Conservation (phyloP, 768 basidiomycete genomes). For the Tricholoma furcatifolium region DNA sequence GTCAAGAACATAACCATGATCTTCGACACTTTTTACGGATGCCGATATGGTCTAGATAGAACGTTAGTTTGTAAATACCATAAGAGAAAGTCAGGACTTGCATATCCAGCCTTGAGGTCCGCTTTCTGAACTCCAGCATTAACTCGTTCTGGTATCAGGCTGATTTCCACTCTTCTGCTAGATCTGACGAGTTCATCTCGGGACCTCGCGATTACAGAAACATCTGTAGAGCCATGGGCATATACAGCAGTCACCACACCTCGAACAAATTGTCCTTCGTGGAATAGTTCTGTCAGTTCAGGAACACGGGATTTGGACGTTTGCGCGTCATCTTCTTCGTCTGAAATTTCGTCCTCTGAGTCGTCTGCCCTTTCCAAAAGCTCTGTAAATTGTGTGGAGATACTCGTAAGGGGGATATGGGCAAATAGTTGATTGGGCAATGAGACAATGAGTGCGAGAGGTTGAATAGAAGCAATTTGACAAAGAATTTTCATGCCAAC, state of each 20-base stretch:
- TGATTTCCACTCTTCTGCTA: conserved; percentile 81
- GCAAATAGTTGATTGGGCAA: conserved; percentile 94
- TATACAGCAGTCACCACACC: conserved; percentile 72
- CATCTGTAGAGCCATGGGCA: conserved; percentile 62
- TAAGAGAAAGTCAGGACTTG: conserved; percentile 38
- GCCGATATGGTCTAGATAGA: conserved; percentile 64
- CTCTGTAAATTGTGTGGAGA: conserved; percentile 76
- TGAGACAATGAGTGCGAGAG: conserved; percentile 88
- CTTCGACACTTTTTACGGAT: conserved; percentile 82
- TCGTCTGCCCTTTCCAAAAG: conserved; percentile 66
- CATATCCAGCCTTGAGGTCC: conserved; percentile 76
- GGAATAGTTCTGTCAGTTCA: conserved; percentile 74
- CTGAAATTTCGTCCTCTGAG: conserved; percentile 43
- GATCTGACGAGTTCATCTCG: conserved; percentile 67
- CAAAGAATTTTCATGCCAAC: conserved; percentile 86
- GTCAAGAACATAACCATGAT: conserved; percentile 91
- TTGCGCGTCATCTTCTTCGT: conserved; percentile 50
- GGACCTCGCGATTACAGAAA: conserved; percentile 54
- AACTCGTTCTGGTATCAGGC: conserved; percentile 79
- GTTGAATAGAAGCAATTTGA: conserved; percentile 84
- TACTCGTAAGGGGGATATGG: conserved; percentile 92
- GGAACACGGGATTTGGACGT: conserved; percentile 44
- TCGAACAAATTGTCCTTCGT: conserved; percentile 83
- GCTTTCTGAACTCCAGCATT: conserved; percentile 77
- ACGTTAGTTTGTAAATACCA: conserved; percentile 4